Evolutionary conservation across 1,139 yeast species (phyloP).

Genomic region (Pichia sp.): DNA sequence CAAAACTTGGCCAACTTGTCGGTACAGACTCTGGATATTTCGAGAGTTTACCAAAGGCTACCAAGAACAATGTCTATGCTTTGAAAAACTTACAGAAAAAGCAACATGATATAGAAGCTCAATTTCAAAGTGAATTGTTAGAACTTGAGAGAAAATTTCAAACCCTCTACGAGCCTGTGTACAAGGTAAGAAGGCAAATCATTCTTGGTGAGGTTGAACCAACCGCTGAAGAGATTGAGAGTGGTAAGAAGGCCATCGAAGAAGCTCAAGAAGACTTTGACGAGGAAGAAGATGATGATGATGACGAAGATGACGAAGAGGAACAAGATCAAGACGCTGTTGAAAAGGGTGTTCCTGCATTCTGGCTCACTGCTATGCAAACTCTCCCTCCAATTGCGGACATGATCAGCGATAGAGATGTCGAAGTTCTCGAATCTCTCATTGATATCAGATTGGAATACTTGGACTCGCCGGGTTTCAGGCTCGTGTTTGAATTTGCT

Average conservation of each 20-base stretch:
- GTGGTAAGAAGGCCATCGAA: conserved; percentile 54
- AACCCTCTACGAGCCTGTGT: conserved; percentile 69
- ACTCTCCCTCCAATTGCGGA: conserved; percentile 79
- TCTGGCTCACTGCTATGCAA: conserved; percentile 95
- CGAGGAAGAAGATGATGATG: conserved; percentile 29
- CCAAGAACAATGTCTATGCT: conserved; percentile 73
- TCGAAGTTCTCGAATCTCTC: conserved; percentile 68
- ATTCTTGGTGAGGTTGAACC: conserved; percentile 74
- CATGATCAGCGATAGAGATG: conserved; percentile 84
- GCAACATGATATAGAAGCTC: conserved; percentile 79
- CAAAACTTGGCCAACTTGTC: conserved; percentile 74
- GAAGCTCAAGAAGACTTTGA: conserved; percentile 38
- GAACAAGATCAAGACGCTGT: conserved; percentile 37
- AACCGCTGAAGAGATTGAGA: conserved; percentile 64
- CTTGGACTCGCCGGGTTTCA: conserved; percentile 84
- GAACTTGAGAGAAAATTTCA: conserved; percentile 80
- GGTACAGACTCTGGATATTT: conserved; percentile 88
- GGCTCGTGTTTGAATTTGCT: conserved; percentile 71
- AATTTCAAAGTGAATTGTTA: conserved; percentile 84
- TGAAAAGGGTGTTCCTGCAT: conserved; percentile 74
- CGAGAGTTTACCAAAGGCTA: conserved; percentile 64
- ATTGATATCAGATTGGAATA: conserved; percentile 75
- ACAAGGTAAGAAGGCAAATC: conserved; percentile 64
- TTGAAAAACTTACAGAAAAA: conserved; percentile 78
- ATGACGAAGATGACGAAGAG: conserved; percentile 33